Evolutionary conservation across 2,329 filamentous ascomycete species (phyloP), one percentile per base, ranked within the genome.

Genomic region (Cladosporium sp.): DNA sequence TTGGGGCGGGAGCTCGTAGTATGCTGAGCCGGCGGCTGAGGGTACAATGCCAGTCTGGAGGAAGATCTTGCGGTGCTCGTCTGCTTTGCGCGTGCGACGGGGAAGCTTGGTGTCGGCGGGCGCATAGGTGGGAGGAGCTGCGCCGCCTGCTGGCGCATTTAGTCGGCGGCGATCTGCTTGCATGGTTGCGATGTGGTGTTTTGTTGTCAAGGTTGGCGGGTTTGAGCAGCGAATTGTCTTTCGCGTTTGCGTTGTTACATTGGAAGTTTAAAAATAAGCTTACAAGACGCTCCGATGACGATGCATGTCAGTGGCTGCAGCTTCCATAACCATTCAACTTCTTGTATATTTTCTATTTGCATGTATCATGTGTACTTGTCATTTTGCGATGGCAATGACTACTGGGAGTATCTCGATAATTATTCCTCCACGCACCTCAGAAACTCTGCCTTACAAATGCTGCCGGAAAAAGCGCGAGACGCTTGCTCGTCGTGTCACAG

Each of bases 1-100:
- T 26, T 64, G 47, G 10, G 85, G 82, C 26, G 83, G 80, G 36
- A 84, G 80, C 76, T 88, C 92, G 64, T 94, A 84, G 77, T 94
- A 99, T 64, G 95, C 92, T 21, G 93, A 97, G 15, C 95, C 95
- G 59, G 92, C 95, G 14, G 95, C 95, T 15, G 94, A 96, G 21
- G 95, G 94, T 0, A 95, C 93, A 4, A 98, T 87, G 28, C 93
- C 93, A 10, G 94, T 97, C 78, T 95, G 93, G 54, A 98, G 84
- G 77, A 94, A 97, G 79, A 96, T 92, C 80, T 92, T 93, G 74
- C 94, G 87, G 69, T 95, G 86, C 71, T 89, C 87, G 80, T 91
- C 88, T 59, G 88, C 82, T 65, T 86, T 83, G 76, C 92, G 86
- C 65, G 83, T 81, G 69, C 88, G 84, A 70, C 80, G 79, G 58